Base-by-base conservation (phyloP, 2,329 filamentous ascomycete genomes). In the Aspergillus terreus region DNA sequence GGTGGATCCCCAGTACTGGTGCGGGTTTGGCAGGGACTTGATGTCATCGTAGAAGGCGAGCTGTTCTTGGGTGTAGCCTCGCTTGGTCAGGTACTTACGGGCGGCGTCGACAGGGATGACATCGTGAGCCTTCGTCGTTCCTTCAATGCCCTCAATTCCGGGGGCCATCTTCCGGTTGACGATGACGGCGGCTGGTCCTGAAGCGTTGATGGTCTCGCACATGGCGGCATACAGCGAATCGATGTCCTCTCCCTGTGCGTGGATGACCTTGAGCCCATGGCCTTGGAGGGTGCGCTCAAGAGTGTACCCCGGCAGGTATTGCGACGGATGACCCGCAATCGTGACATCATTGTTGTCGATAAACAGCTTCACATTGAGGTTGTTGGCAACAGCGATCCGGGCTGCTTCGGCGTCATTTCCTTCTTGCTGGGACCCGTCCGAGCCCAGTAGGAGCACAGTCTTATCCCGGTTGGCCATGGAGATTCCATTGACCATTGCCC, bases 291-390 rank as follows among this genome's bases (percentile, higher is more conserved):
- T 72, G 1, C 56, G 53, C 14, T 43, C 60, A 10, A 73, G 49
- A 12, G 66, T 61, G 38, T 67, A 73, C 6, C 70, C 70, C 55
- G 69, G 67, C 5, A 72, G 61, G 47, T 73, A 73, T 42, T 71
- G 53, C 0, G 70, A 72, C 4, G 70, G 70, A 42, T 73, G 68
- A 7, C 70, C 70, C 2, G 70, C 70, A 51, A 73, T 73, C 0
- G 70, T 73, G 25, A 73, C 70, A 54, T 73, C 68, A 53, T 73
- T 73, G 57, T 73, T 70, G 46, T 73, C 70, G 44, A 73, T 56
- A 48, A 73, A 64, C 11, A 73, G 45, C 61, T 73, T 73, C 38
- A 73, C 63, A 12, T 71, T 72, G 27, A 73, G 58, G 33, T 66
- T 62, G 14, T 64, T 59, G 14, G 68, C 69, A 2, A 72, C 70